A percentile compares a stretch with the other conserved stretches of the same genome.
Evolutionary conservation across 768 basidiomycete species (phyloP).

Genomic region (Boletales sp.): DNA sequence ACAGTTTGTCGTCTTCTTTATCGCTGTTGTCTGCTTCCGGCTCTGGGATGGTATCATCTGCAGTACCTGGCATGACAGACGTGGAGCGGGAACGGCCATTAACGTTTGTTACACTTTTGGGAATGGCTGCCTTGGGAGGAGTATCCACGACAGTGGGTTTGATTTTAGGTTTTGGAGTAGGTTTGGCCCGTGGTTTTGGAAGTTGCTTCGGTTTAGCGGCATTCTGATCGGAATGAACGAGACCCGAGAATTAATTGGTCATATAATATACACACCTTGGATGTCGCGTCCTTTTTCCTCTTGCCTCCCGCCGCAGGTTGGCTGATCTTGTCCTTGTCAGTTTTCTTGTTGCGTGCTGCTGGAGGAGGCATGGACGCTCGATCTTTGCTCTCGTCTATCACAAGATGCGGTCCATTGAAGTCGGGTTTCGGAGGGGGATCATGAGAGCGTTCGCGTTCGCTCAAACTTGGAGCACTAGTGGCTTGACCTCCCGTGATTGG

Average conservation of each 20-base stretch:
- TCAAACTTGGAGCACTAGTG: not conserved
- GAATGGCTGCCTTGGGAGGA: conserved; percentile 14
- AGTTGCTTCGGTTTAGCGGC: conserved; percentile 27
- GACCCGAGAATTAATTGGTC: not conserved
- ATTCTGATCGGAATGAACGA: conserved; percentile 8
- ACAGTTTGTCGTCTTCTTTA: conserved; percentile 56
- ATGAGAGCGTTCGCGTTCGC: conserved; percentile 2
- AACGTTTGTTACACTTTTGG: conserved; percentile 24
- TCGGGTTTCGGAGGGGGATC: conserved; percentile 6
- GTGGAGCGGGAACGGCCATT: conserved; percentile 62
- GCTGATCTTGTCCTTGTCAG: conserved; percentile 19
- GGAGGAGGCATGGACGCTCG: conserved; percentile 63
- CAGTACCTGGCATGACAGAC: conserved; percentile 57
- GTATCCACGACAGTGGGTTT: conserved; percentile 11
- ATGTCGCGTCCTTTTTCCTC: conserved; percentile 28
- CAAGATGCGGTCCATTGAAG: conserved; percentile 8
- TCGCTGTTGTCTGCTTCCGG: conserved; percentile 45
- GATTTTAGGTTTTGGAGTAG: conserved; percentile 27
- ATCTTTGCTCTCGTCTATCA: conserved; percentile 30
- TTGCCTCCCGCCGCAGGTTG: conserved; percentile 29
- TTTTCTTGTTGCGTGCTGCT: conserved; percentile 22
- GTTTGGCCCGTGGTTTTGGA: conserved; percentile 31
- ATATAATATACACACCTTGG: conserved; percentile 16
- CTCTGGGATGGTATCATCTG: conserved; percentile 43
- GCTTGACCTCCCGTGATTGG: not conserved